Percentiles rank a stretch among this genome's conserved stretches.
Conservation (phyloP, 768 basidiomycete genomes). For the Tulasnella sp. region DNA sequence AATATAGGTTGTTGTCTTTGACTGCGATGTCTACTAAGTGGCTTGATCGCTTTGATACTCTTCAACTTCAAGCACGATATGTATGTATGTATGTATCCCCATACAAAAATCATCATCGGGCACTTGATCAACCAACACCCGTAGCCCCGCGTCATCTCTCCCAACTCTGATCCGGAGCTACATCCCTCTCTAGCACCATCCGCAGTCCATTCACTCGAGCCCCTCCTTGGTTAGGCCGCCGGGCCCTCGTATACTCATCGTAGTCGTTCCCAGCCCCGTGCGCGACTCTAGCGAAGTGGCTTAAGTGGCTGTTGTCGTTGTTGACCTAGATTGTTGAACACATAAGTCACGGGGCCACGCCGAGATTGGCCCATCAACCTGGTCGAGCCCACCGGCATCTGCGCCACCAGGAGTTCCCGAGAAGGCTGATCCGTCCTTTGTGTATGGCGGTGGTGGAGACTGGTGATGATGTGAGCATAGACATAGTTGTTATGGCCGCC, state of each 20-base stretch:
- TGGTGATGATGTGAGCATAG: conserved; percentile 26
- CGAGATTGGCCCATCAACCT: conserved; percentile 81
- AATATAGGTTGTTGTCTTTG: not conserved
- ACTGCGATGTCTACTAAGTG: not conserved
- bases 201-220: conserved; percentile 21
- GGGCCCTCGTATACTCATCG: conserved; percentile 24
- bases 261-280: conserved; percentile 20
- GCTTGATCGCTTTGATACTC: too few species aligned
- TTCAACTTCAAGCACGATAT: too few species aligned
- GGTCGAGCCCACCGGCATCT: conserved; percentile 42
- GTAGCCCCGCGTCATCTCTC: conserved; percentile 62
- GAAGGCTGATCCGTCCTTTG: conserved; percentile 34
- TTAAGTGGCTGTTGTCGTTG: conserved; percentile 30
- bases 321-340: conserved; percentile 16
- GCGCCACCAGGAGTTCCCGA: conserved; percentile 25
- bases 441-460: conserved; percentile 41
- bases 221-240: conserved; percentile 51
- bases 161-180: conserved; percentile 59
- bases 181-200: conserved; percentile 40
- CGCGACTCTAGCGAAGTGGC: conserved; percentile 17
- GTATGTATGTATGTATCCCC: too few species aligned
- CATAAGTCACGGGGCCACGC: conserved; percentile 48
- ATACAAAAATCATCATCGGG: conserved; percentile 33
- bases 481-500: conserved; percentile 39
- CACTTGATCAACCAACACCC: conserved; percentile 67